Evolutionary conservation across 2,329 filamentous ascomycete genomes (phyloP).

Genomic region (Sclerotinia sclerotiorum): DNA sequence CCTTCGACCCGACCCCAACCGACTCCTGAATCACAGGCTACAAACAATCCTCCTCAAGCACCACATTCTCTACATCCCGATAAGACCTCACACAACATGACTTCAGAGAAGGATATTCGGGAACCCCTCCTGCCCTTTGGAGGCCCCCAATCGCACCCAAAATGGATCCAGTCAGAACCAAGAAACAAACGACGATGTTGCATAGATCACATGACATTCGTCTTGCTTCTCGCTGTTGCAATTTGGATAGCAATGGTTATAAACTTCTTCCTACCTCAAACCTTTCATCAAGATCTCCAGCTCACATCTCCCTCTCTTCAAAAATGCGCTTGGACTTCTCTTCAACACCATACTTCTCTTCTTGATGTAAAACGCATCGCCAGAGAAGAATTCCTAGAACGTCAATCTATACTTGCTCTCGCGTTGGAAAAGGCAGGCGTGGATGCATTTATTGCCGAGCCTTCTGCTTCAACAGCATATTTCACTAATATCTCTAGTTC

Average conservation of each 20-base stretch:
- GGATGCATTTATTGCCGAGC: conserved; percentile 62
- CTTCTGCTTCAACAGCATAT: conserved; percentile 62
- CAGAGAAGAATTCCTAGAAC: conserved; percentile 31
- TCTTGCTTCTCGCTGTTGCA: neutral
- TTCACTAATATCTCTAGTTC: conserved; percentile 60
- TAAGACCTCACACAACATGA: conserved; percentile 6
- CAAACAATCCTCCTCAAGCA: neutral
- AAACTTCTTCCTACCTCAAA: neutral
- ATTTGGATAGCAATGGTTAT: neutral
- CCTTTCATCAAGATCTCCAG: neutral
- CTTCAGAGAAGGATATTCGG: neutral
- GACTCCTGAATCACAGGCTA: neutral
- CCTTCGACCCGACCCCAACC: neutral
- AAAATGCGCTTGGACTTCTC: conserved; percentile 27
- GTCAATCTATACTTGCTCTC: conserved; percentile 29
- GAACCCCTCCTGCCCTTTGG: neutral
- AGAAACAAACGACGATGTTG: neutral
- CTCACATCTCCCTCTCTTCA: conserved; percentile 20
- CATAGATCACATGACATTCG: neutral
- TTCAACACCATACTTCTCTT: conserved; percentile 28
- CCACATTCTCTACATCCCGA: neutral
- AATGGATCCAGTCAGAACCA: neutral
- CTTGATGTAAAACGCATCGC: conserved; percentile 31
- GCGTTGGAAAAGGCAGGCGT: conserved; percentile 36
- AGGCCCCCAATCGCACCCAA: neutral